These are phyloP conservation scores for Quercus lobata DNA, from an alignment of 331 rosid genomes.

Conservation along the genomic window DNA sequence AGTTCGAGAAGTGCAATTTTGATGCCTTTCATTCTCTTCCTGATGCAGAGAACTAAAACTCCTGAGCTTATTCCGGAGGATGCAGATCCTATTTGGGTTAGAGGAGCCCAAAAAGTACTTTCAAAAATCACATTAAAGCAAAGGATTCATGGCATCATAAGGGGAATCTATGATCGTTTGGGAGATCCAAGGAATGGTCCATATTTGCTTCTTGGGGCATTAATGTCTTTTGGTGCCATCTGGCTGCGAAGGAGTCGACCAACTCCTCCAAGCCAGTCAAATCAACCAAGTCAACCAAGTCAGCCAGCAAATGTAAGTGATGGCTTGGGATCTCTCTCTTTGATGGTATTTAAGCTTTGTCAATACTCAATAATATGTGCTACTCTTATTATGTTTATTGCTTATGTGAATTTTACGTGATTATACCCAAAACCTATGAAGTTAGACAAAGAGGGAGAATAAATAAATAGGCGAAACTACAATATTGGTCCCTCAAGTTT, in stretches of 20 bases:
- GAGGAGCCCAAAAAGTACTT: conserved; percentile 44
- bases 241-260: conserved; percentile 76
- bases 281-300: conserved; percentile 38
- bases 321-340: conserved; percentile 2
- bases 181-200: conserved; percentile 91
- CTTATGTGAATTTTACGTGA: neutral
- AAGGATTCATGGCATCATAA: conserved; percentile 28
- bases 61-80: conserved; percentile 74
- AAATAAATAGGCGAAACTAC: neutral
- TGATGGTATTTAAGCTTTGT: neutral
- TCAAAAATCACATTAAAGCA: conserved; percentile 39
- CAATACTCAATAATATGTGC: neutral
- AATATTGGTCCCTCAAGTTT: no score
- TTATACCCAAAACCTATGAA: neutral
- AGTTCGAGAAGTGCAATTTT: neutral
- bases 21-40: neutral
- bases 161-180: conserved; percentile 37
- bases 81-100: conserved; percentile 60
- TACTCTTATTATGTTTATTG: neutral
- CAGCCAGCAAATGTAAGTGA: conserved; percentile 47
- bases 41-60: conserved; percentile 60
- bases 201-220: conserved; percentile 70
- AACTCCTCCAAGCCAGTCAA: conserved; percentile 23
- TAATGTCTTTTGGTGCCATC: conserved; percentile 60
- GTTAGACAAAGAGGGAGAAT: neutral